These are phyloP conservation scores for Phylloporus arenicola DNA, from an alignment of 768 basidiomycete species.

Conservation along the genomic window DNA sequence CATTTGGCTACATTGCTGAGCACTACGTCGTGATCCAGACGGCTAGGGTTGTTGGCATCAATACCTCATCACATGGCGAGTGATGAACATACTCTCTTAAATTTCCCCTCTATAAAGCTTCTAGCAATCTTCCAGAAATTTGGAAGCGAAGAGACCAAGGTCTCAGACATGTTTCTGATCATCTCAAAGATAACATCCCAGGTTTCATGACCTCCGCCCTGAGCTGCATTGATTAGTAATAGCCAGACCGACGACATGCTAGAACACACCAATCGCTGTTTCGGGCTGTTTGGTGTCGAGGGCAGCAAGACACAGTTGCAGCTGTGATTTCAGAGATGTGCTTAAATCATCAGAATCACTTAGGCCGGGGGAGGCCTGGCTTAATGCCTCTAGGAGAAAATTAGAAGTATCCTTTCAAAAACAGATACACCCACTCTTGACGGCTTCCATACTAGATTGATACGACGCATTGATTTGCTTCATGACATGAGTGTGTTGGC, in stretches of 20 bases:
- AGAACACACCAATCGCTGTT: slow-evolving; percentile 46
- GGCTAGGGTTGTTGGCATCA: slow-evolving; percentile 17
- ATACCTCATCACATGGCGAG: background rate
- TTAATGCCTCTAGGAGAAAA: slow-evolving; percentile 39
- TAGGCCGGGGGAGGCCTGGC: slow-evolving; percentile 35
- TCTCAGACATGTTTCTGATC: slow-evolving; percentile 85
- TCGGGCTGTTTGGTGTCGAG: slow-evolving; percentile 65
- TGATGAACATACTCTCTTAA: slow-evolving; percentile 60
- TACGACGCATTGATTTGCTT: slow-evolving; percentile 66
- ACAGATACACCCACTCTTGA: slow-evolving; percentile 39
- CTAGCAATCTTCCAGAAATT: slow-evolving; percentile 92
- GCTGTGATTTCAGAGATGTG: slow-evolving; percentile 45
- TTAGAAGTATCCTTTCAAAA: slow-evolving; percentile 4
- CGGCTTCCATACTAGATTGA: slow-evolving; percentile 42
- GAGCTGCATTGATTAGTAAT: slow-evolving; percentile 39
- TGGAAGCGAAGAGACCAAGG: slow-evolving; percentile 76
- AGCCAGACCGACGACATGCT: background rate
- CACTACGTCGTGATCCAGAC: slow-evolving; percentile 63
- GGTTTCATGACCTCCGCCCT: slow-evolving; percentile 64
- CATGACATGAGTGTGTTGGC: slow-evolving; percentile 83
- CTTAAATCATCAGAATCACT: slow-evolving; percentile 36
- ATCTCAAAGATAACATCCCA: slow-evolving; percentile 79
- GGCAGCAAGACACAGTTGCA: slow-evolving; percentile 55
- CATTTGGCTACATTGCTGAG: slow-evolving; percentile 82
- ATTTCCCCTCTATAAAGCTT: slow-evolving; percentile 89